Evolutionary conservation across 371 early-diverging fungal genomes (phyloP).

Genomic region (Mortierella sp.): DNA sequence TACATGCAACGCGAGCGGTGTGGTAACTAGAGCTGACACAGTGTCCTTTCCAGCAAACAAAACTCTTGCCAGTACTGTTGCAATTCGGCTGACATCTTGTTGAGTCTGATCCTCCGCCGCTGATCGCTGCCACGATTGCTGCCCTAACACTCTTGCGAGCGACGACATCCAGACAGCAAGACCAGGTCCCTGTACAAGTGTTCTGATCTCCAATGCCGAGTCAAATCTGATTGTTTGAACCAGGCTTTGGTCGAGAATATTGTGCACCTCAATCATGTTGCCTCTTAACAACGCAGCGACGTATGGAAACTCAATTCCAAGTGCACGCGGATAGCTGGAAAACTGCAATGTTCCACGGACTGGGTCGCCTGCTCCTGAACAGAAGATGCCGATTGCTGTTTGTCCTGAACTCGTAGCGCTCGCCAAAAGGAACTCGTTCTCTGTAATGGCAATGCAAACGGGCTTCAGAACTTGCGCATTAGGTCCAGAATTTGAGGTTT

Average conservation of each 20-base stretch:
- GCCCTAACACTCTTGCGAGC: constrained; percentile 20
- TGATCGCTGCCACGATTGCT: constrained; percentile 4
- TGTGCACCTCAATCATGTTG: constrained; percentile 81
- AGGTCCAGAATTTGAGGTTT: constrained; percentile 58
- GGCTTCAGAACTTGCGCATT: constrained; percentile 70
- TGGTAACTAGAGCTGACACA: constrained; percentile 75
- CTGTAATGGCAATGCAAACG: constrained; percentile 69
- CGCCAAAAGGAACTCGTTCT: constrained; percentile 81
- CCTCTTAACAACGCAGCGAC: constrained; percentile 79
- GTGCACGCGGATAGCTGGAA: constrained; percentile 77
- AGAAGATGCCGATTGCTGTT: constrained; percentile 82
- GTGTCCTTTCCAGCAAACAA: constrained; percentile 74
- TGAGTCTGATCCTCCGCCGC: background rate
- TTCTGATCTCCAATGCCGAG: constrained; percentile 62
- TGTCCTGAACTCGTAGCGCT: constrained; percentile 70
- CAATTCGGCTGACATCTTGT: constrained; percentile 51
- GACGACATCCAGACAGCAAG: constrained; percentile 61
- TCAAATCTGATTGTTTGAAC: constrained; percentile 73
- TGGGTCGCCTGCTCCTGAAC: constrained; percentile 77
- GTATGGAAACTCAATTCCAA: constrained; percentile 83
- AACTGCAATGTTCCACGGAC: constrained; percentile 85
- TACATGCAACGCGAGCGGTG: constrained; percentile 72
- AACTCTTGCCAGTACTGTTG: constrained; percentile 69
- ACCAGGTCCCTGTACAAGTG: constrained; percentile 66
- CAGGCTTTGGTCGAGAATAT: constrained; percentile 74